Evolutionary conservation across 257 asterid genomes (phyloP), one percentile per base, ranked within the genome.

Genomic region (Fraxinus americana): DNA sequence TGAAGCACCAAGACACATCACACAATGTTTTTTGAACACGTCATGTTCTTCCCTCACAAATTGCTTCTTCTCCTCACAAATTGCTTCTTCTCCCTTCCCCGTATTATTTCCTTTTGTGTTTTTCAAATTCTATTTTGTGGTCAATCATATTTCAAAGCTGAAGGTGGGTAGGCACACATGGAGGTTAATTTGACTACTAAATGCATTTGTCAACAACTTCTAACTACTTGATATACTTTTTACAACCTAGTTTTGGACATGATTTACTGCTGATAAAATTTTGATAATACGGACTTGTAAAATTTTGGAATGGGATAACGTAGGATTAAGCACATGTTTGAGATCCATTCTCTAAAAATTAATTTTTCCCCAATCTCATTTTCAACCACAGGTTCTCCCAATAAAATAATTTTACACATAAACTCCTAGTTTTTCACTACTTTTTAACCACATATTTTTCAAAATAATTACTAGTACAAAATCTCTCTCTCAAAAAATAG

Each of bases 171-270:
- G 57, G 27, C 41, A 41, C 67, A 21, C 59, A 16, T 61, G 71
- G 65, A 69, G 72, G 77, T 52, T 11, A 7, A 23, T 73, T 14
- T 82, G 80, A 17, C 30, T 70, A 43, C 69, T 71, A 11, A 30
- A 75, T 65, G 81, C 27, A n/a, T 82, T n/a, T 48, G 30, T 75
- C 38, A 50, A 70, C 67, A 57, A 68, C 79, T 67, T 39, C 10
- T 67, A 25, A 72, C 39, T 63, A 41, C 71, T 17, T 12, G 45
- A 77, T 39, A 30, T 66, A 14, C 43, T 25, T 36, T 73, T 7
- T 23, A 59, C 67, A 8, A 27, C 21, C 30, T 21, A n/a, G 67
- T n/a, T 43, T 63, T 27, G 17, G 34, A 63, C 69, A 63, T 63
- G 16, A 32, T 27, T 63, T 27, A 34, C 4, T 63, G 69, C 36